These are phyloP conservation scores for Glebionis coronaria DNA, from an alignment of 129 eudicot species.

Conservation along the genomic window DNA sequence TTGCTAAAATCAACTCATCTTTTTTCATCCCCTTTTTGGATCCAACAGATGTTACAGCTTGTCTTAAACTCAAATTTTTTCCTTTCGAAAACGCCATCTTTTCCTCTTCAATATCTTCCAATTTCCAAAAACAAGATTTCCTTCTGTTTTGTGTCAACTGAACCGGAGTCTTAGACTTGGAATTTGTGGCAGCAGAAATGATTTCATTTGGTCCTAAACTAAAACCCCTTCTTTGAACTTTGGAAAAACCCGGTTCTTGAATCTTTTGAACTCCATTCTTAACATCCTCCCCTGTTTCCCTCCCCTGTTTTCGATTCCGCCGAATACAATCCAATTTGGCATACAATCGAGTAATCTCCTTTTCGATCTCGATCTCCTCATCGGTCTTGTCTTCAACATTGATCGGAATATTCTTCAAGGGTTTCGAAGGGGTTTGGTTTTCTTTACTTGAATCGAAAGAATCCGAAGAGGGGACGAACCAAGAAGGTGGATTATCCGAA, in stretches of 20 bases:
- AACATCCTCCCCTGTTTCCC: slow-evolving; percentile 37
- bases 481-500: slow-evolving; percentile 22
- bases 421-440: slow-evolving; percentile 54
- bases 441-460: slow-evolving; percentile 70
- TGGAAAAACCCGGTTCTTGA: slow-evolving; percentile 34
- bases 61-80: slow-evolving; percentile 37
- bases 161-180: slow-evolving; percentile 51
- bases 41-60: slow-evolving; percentile 63
- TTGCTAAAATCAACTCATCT: slow-evolving; percentile 49
- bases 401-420: slow-evolving; percentile 13
- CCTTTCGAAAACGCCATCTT: slow-evolving; percentile 35
- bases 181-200: slow-evolving; percentile 19
- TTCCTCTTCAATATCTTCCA: slow-evolving; percentile 74
- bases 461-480: slow-evolving; percentile 26
- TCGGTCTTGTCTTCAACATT: slow-evolving; percentile 48
- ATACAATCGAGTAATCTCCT: slow-evolving; percentile 53
- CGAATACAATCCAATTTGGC: slow-evolving; percentile 59
- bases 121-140: slow-evolving; percentile 84
- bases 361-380: slow-evolving; percentile 73
- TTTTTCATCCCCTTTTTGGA: slow-evolving; percentile 57
- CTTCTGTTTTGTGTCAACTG: slow-evolving; percentile 49
- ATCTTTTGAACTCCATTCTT: slow-evolving; percentile 45
- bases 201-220: slow-evolving; percentile 81
- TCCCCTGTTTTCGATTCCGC: slow-evolving; percentile 42
- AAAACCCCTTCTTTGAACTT: slow-evolving; percentile 54